These are phyloP conservation scores for Tephrocybe sp. DNA, from an alignment of 768 basidiomycete species.

Conservation along the genomic window DNA sequence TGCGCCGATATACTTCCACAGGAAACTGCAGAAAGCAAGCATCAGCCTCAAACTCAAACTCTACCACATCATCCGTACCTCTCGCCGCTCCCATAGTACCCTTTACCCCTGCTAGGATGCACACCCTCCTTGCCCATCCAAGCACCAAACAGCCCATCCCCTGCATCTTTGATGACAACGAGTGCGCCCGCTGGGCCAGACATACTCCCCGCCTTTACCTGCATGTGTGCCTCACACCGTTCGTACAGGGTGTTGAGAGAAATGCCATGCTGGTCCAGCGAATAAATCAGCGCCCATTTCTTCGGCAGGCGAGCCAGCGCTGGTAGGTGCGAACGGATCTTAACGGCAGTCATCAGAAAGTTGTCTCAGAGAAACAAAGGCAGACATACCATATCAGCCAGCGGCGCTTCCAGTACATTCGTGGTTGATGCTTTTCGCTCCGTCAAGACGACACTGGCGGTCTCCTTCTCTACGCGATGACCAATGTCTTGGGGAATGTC, in stretches of 20 bases:
- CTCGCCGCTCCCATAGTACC: conserved; percentile 88
- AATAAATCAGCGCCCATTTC: conserved; percentile 81
- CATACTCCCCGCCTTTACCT: conserved; percentile 25
- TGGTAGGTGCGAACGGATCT: conserved; percentile 76
- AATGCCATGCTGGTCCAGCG: conserved; percentile 93
- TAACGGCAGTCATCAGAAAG: not conserved
- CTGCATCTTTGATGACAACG: conserved; percentile 63
- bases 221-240: conserved; percentile 47
- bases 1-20: conserved; percentile 63
- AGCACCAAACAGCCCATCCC: conserved; percentile 72
- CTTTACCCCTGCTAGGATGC: conserved; percentile 52
- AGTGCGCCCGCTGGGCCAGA: conserved; percentile 45
- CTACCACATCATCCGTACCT: conserved; percentile 46
- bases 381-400: conserved; percentile 65
- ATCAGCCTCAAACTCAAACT: not conserved
- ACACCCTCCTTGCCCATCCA: conserved; percentile 84
- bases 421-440: conserved; percentile 59
- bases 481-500: conserved; percentile 31
- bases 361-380: not conserved
- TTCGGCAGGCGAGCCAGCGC: conserved; percentile 69
- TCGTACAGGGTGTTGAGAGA: conserved; percentile 86
- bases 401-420: conserved; percentile 45
- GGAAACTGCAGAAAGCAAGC: conserved; percentile 50
- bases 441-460: conserved; percentile 44
- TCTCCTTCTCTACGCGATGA: conserved; percentile 50